Evolutionary conservation across 225 moss, liverwort and hornwort species (phyloP).

Genomic region (Rhytidiadelphus loreus): DNA sequence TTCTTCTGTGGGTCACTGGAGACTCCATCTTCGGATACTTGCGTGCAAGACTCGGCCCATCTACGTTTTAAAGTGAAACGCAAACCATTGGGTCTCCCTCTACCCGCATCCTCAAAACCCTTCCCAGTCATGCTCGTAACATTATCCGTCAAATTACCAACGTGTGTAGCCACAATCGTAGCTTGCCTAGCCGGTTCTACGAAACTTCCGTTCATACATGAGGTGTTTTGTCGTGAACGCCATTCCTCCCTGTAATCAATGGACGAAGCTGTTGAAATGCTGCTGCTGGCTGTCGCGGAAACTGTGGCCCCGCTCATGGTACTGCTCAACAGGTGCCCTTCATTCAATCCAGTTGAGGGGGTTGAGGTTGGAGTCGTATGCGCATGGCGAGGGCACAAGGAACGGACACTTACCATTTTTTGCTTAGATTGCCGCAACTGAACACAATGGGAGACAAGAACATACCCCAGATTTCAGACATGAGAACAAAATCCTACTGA

Average conservation of each 20-base stretch:
- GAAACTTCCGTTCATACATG: background rate
- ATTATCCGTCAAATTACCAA: background rate
- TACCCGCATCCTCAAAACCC: background rate
- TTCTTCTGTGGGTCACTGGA: background rate
- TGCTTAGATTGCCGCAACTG: constrained; percentile 55
- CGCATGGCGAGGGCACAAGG: constrained; percentile 53
- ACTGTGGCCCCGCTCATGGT: constrained; percentile 15
- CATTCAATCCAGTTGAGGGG: constrained; percentile 6
- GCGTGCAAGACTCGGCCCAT: constrained; percentile 10
- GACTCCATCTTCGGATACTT: background rate
- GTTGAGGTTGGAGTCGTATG: constrained; percentile 1
- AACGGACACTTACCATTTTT: constrained; percentile 40
- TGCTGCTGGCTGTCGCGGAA: constrained; percentile 34
- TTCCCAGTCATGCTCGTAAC: background rate
- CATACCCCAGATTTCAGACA: background rate
- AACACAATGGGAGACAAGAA: background rate
- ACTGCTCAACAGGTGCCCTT: constrained; percentile 1
- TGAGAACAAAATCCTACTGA: background rate
- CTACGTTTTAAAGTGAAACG: constrained; percentile 28
- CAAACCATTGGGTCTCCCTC: background rate
- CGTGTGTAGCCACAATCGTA: background rate
- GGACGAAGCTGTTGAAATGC: constrained; percentile 34
- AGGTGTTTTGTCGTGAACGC: background rate
- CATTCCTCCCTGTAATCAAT: constrained; percentile 18
- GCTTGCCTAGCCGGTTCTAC: background rate